Evolutionary conservation across 441 rosid species (phyloP).

Genomic region (Pelargonium australe): DNA sequence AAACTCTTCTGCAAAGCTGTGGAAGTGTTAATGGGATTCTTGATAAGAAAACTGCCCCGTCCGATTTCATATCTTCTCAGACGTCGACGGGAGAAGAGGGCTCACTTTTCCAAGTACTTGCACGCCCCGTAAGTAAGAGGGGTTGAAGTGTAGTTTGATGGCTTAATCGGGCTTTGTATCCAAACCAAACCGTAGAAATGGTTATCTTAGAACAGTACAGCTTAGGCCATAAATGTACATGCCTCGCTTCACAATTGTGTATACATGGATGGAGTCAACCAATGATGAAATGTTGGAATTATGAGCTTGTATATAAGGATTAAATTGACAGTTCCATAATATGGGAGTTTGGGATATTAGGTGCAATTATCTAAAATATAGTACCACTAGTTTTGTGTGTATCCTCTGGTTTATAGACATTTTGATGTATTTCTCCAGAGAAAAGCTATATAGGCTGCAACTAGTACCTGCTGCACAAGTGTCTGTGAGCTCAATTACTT

Average conservation of each 20-base stretch:
- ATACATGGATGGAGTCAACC: neutral
- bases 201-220: neutral
- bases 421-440: too few relatives aligned
- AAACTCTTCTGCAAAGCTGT: constrained; percentile 25
- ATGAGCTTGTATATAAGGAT: neutral
- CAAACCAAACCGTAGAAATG: neutral
- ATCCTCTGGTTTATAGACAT: too few relatives aligned
- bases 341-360: too few relatives aligned
- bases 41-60: constrained; percentile 35
- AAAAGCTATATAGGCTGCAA: too few relatives aligned
- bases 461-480: too few relatives aligned
- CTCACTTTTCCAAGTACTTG: neutral
- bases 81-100: neutral
- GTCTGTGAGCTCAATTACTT: too few relatives aligned
- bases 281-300: neutral
- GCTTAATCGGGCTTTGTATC: neutral
- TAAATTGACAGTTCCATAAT: too few relatives aligned
- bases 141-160: neutral
- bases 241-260: neutral
- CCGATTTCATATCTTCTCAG: constrained; percentile 19
- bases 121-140: neutral
- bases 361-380: too few relatives aligned
- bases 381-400: too few relatives aligned
- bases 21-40: constrained; percentile 22
- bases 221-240: neutral